Conservation (phyloP, 768 basidiomycete species). For the Naganishia vishniacii region DNA sequence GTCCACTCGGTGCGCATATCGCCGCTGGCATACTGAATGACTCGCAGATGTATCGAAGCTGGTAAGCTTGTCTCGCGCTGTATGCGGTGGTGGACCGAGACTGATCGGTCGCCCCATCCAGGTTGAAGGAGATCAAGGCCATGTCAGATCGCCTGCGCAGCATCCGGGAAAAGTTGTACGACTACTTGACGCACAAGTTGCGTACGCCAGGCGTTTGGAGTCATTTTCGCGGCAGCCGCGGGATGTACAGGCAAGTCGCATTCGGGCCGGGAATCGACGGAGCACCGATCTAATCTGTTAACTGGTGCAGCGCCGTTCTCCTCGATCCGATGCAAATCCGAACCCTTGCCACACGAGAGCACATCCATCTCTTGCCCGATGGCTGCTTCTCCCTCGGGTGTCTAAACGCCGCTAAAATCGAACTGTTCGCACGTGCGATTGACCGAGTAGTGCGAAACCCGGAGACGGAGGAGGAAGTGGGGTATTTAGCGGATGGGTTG, state of each 20-base stretch:
- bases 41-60: slow-evolving; percentile 69
- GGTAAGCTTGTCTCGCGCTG: slow-evolving; percentile 59
- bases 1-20: slow-evolving; percentile 44
- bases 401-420: slow-evolving; percentile 43
- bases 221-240: slow-evolving; percentile 91
- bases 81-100: too few relatives aligned
- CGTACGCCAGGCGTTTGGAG: slow-evolving; percentile 92
- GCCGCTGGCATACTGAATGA: slow-evolving; percentile 62
- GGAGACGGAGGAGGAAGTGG: neutral
- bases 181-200: slow-evolving; percentile 66
- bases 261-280: too few relatives aligned
- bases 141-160: slow-evolving; percentile 94
- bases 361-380: slow-evolving; percentile 43
- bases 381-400: slow-evolving; percentile 47
- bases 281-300: neutral
- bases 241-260: slow-evolving; percentile 84
- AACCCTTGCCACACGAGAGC: slow-evolving; percentile 35
- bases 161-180: slow-evolving; percentile 80
- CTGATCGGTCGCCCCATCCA: slow-evolving; percentile 28
- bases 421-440: slow-evolving; percentile 37
- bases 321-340: slow-evolving; percentile 35
- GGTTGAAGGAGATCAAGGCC: slow-evolving; percentile 81
- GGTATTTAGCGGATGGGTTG: slow-evolving; percentile 12
- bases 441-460: slow-evolving; percentile 39
- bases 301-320: slow-evolving; percentile 34